Evolutionary conservation across 176 grass and related monocot genomes (phyloP), one percentile per base, ranked within the genome.

Genomic region (Aegilops bicornis): DNA sequence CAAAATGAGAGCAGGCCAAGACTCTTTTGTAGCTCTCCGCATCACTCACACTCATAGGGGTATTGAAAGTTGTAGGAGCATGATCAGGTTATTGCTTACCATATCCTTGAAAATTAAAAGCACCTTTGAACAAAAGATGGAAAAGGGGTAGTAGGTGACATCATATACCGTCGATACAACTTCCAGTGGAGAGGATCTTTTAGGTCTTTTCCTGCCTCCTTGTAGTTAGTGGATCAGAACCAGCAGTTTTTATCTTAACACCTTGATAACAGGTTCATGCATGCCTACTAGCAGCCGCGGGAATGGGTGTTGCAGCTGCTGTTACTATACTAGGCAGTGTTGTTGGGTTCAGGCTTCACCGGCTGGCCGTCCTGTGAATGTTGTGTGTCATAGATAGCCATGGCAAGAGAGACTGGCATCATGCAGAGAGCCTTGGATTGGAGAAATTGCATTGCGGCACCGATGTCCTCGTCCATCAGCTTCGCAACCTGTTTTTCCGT

Each of bases 391-490:
- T 99, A 99, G 79, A 99, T 99, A 36, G 97, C 97, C 94, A 96
- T 94, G 29, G 97, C 97, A 0, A 99, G 97, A 2, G 97, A 99
- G 69, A 99, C 89, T 60, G 97, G 94, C 97, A 99, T 99, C 92
- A 99, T 99, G 85, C 97, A 99, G 31, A 99, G 90, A 31, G 97
- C 94, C 82, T 96, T 99, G 79, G 97, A 99, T 87, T 99, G 97
- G 63, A 99, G 90, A 81, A 99, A 97, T 87, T 99, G 97, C 97
- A 99, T 99, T 3, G 97, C 94, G 22, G 94, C 76, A 69, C 94
- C 94, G 22, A 97, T 97, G 82, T 97, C 92, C 42, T 99, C 97
- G 66, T 99, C 92, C 97, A 99, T 94, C 64, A 99, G 80, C 88
- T 96, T 99, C 40, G 94, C 90, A 15, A 97, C 94, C 73, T 99